Evolutionary conservation across 768 basidiomycete genomes (phyloP), one percentile per base, ranked within the genome.

Genomic region (Bullera alba): DNA sequence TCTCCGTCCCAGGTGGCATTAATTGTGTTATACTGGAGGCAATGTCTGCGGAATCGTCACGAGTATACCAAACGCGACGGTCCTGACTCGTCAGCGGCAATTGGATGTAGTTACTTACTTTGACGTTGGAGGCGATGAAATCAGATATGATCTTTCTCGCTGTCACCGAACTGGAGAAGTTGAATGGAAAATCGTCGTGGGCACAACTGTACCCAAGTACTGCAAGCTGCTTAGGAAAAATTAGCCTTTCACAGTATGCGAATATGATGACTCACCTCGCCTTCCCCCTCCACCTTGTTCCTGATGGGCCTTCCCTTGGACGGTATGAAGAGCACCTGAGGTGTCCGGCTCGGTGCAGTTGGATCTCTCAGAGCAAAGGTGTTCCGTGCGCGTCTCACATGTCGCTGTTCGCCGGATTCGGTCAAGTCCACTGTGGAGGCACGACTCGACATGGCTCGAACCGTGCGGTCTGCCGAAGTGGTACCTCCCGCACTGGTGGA

Each of bases 121-220:
- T 64, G 44, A 71, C 63, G 46, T 71, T 69, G 14, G 53, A 46
- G 2, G 67, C 59, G 41, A 71, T 71, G 43, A 71, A 71, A 17
- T 69, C 67, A 15, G 59, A 54, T 3, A 71, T 61, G 34, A 69
- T 57, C 52, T 65, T 61, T 7, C 63, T 50, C 1, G 67, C 67
- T 0, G 56, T 56, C 0, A 58, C 56, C 2, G 61, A 56, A 32
- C 54, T 35, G n/a, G 58, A 54, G 37, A 71, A 67, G 30, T 66
- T 64, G 58, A 71, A 71, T 7, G 56, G 56, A 30, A 67, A 61
- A 15, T 44, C 48, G 23, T 69, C 67, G 21, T 53, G 14, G 0
- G 35, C 54, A 23, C 55, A 59, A 45, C 57, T 58, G 42, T 62
- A 65, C 14, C 66, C 67, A 19, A 71, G 50, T 8, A 65, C 56